Percentiles rank a stretch among this genome's conserved stretches.
Evolutionary conservation across 177 flowering plant species (phyloP).

Genomic region (Telopea speciosissima): DNA sequence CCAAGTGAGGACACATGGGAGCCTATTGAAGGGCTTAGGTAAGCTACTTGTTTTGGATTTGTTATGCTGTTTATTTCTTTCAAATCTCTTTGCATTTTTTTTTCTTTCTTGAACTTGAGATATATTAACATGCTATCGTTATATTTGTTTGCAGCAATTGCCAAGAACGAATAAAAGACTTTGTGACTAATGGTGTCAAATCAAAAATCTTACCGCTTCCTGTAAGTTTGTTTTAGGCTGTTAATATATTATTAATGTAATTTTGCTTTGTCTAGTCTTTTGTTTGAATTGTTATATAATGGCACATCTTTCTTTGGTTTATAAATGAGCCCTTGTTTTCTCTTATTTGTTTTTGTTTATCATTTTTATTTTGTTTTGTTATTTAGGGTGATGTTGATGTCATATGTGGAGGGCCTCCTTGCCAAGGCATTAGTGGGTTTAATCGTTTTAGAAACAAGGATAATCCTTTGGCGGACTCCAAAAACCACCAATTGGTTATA

Average conservation of each 20-base stretch:
- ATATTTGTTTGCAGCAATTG: constrained; percentile 40
- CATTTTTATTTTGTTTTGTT: background rate
- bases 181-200: constrained; percentile 41
- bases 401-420: constrained; percentile 88
- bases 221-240: constrained; percentile 31
- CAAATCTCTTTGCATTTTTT: no score
- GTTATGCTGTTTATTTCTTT: no score
- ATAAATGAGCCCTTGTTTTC: no score
- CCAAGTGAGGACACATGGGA: constrained; percentile 72
- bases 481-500: constrained; percentile 58
- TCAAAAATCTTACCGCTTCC: constrained; percentile 54
- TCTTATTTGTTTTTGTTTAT: no score
- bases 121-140: background rate
- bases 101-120: background rate
- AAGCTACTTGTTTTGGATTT: background rate
- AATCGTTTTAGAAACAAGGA: constrained; percentile 53
- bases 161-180: constrained; percentile 32
- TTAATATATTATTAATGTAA: background rate
- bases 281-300: no score
- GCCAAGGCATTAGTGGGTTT: constrained; percentile 84
- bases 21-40: constrained; percentile 67
- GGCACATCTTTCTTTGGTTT: no score
- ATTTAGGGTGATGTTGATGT: constrained; percentile 68
- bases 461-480: constrained; percentile 49
- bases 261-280: no score